These are phyloP conservation scores for Blastomyces parvus DNA, from an alignment of 2,329 filamentous ascomycete species.

Conservation along the genomic window DNA sequence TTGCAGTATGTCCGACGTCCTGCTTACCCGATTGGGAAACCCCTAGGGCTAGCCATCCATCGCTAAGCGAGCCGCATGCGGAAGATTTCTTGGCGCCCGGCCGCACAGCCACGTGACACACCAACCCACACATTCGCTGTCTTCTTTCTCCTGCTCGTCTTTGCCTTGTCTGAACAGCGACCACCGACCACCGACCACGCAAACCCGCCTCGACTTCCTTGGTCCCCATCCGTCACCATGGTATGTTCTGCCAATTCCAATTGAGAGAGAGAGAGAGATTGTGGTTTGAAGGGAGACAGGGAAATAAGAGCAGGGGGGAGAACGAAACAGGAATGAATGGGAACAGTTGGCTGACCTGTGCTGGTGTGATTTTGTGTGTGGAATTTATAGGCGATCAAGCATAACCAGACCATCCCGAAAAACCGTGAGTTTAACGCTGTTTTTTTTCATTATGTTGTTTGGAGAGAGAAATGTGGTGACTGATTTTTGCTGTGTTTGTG, in stretches of 20 bases:
- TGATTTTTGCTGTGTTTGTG: constrained; percentile 9
- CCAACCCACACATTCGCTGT: constrained; percentile 31
- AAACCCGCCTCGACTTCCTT: constrained; percentile 32
- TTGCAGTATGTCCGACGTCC: neutral
- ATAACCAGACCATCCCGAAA: constrained; percentile 97
- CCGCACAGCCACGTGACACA: neutral
- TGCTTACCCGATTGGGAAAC: constrained; percentile 15
- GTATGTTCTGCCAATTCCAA: constrained; percentile 26
- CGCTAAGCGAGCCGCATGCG: constrained; percentile 37
- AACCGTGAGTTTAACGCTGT: constrained; percentile 59
- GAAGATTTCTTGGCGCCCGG: constrained; percentile 15
- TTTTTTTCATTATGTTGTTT: neutral
- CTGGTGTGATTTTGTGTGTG: constrained; percentile 5
- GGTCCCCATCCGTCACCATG: constrained; percentile 47
- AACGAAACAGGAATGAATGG: too few relatives aligned
- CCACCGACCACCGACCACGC: constrained; percentile 34
- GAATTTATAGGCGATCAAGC: constrained; percentile 76
- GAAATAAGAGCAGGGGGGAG: neutral
- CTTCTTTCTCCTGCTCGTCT: constrained; percentile 17
- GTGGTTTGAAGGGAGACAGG: constrained; percentile 1
- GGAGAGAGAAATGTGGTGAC: constrained; percentile 2
- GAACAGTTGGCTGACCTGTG: constrained; percentile 17
- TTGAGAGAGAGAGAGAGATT: neutral
- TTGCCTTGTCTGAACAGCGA: constrained; percentile 21
- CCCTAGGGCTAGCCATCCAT: constrained; percentile 13